Evolutionary conservation across 768 basidiomycete genomes (phyloP).

Genomic region (Tricholoma sp.): DNA sequence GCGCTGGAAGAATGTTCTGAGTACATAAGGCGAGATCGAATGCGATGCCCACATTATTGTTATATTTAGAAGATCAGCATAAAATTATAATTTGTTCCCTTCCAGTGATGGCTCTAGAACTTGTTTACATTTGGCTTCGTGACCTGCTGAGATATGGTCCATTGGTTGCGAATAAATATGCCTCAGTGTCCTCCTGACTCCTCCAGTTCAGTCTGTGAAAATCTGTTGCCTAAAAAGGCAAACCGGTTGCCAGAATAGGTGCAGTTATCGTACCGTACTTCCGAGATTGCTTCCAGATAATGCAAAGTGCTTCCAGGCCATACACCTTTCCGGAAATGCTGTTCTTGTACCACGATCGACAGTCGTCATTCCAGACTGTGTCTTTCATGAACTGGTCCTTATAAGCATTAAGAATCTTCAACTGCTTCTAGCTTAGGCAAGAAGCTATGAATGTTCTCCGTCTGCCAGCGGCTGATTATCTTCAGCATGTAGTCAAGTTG

Average conservation of each 20-base stretch:
- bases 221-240: constrained; percentile 29
- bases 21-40: constrained; percentile 10
- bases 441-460: constrained; percentile 31
- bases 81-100: too few relatives aligned
- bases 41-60: too few relatives aligned
- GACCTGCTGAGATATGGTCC: constrained; percentile 8
- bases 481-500: constrained; percentile 30
- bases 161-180: constrained; percentile 21
- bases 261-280: constrained; percentile 14
- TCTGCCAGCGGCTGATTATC: constrained; percentile 28
- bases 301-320: constrained; percentile 34
- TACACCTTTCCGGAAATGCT: constrained; percentile 20
- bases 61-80: too few relatives aligned
- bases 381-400: constrained; percentile 29
- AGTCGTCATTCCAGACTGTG: constrained; percentile 27
- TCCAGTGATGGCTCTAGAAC: too few relatives aligned
- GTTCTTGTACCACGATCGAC: constrained; percentile 32
- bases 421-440: constrained; percentile 29
- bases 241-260: constrained; percentile 29
- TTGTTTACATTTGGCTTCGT: constrained; percentile 9
- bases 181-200: constrained; percentile 25
- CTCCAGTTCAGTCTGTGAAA: constrained; percentile 28
- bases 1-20: constrained; percentile 56
- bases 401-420: constrained; percentile 25
- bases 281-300: constrained; percentile 27